Base-by-base conservation (phyloP, 73 alveolate species). In the Breviolum minutum region DNA sequence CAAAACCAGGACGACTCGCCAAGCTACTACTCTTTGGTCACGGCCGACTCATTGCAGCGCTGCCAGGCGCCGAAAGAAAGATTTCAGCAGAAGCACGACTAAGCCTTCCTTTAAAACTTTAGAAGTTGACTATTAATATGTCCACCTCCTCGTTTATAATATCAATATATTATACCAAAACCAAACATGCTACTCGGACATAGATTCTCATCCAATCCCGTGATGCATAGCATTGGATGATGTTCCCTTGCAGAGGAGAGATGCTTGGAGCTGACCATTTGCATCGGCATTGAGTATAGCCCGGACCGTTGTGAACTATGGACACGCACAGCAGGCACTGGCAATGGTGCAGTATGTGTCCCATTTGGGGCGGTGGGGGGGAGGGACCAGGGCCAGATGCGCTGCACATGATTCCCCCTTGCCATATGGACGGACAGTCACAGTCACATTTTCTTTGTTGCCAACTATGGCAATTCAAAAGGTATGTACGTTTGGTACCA, bases 251-350 rank as follows among this genome's bases (percentile, higher is more conserved):
- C 24, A 17, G 29, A 89, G 97, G 97, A 91, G 24, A 79, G 97
- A 24, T 91, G 97, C 79, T 68, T 91, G 64, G 97, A 19, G 24
- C 29, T 71, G 62, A 91, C 97, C 63, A 40, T 91, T 79, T 91
- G 97, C 97, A 40, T 2, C 29, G 97, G 97, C 63, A 20, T 91
- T 64, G 97, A 91, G 88, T 91, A 91, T 79, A 88, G 77, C 17
- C 54, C 40, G 14, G 97, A 76, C 63, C 80, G 29, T 69, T 91
- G 97, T 61, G 97, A 91, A 63, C 88, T 91, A 10, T 91, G 97
- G 97, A 91, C 88, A 5, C 97, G 97, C 20, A 88, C 97, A 5
- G 97, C 66, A 79, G 97, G 97, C 76, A 62, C 61, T n/a, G 32
- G 83, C 54, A 40, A 40, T 40, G 54, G 14, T 9, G 83, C 32